phyloP scores from a whole-genome alignment of 2,329 filamentous ascomycete species.

The Neofusicoccum laricinum region DNA sequence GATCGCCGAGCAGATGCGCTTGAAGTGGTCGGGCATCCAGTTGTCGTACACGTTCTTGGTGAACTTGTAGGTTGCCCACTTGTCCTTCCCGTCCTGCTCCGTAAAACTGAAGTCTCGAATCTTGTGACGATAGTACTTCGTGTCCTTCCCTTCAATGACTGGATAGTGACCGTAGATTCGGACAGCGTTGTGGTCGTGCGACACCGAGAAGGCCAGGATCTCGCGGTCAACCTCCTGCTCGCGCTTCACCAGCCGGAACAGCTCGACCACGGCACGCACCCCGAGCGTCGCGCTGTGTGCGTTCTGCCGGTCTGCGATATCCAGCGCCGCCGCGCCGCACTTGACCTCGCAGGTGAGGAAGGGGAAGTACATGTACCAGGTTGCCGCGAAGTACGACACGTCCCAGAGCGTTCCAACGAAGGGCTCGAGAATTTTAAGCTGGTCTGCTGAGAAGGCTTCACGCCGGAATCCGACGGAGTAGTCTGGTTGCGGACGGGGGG shows the following conservation, averaged over 20 bases:
- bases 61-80: too few relatives aligned
- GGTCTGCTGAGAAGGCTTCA: conserved; percentile 39
- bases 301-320: conserved; percentile 24
- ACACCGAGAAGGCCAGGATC: conserved; percentile 7
- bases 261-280: too few relatives aligned
- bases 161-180: conserved; percentile 17
- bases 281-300: too few relatives aligned
- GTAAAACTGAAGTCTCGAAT: too few relatives aligned
- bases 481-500: not conserved
- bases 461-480: too few relatives aligned
- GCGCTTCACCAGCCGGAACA: too few relatives aligned
- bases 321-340: conserved; percentile 20
- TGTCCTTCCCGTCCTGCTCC: too few relatives aligned
- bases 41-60: too few relatives aligned
- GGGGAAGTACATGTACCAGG: conserved; percentile 24
- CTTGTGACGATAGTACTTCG: conserved; percentile 12
- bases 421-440: conserved; percentile 39
- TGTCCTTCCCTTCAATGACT: conserved; percentile 15
- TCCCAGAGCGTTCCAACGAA: not conserved
- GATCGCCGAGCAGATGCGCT: too few relatives aligned
- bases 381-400: conserved; percentile 20
- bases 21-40: too few relatives aligned
- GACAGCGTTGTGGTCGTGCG: conserved; percentile 5
- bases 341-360: conserved; percentile 25
- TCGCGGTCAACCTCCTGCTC: not conserved